Conservation (phyloP, 495 filamentous ascomycete genomes). For the Filosporella fistucella region DNA sequence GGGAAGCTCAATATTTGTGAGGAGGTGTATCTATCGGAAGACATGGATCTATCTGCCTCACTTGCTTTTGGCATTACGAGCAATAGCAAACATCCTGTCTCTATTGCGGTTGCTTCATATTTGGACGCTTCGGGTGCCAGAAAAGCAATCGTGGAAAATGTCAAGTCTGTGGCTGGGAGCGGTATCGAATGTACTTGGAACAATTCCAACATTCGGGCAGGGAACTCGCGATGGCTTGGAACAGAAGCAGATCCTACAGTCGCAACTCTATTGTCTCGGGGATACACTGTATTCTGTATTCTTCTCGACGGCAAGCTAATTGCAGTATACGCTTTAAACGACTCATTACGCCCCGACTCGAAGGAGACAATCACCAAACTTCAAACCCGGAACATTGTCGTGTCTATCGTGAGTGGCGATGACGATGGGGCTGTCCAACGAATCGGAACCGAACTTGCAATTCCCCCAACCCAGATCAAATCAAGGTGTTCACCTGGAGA, state of each 20-base stretch:
- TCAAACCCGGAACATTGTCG: slow-evolving; percentile 45
- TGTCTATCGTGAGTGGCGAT: slow-evolving; percentile 70
- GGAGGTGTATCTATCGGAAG: slow-evolving; percentile 21
- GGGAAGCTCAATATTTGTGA: slow-evolving; percentile 49
- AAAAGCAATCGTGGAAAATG: not conserved
- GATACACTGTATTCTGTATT: slow-evolving; percentile 60
- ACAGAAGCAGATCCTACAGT: slow-evolving; percentile 33
- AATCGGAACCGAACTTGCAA: slow-evolving; percentile 47
- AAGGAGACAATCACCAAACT: slow-evolving; percentile 42
- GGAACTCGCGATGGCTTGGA: slow-evolving; percentile 49
- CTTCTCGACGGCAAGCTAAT: slow-evolving; percentile 42
- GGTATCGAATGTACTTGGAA: not conserved
- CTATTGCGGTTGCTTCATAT: not conserved
- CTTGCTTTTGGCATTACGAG: slow-evolving; percentile 36
- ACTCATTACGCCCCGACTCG: slow-evolving; percentile 56
- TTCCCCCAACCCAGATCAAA: slow-evolving; percentile 40
- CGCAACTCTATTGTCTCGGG: slow-evolving; percentile 23
- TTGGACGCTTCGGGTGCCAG: not conserved
- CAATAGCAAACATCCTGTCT: slow-evolving; percentile 3
- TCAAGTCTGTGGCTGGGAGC: not conserved
- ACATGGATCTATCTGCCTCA: not conserved
- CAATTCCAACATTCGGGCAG: not conserved
- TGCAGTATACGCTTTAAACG: slow-evolving; percentile 57
- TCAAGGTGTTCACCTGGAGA: slow-evolving; percentile 54
- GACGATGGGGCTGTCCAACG: slow-evolving; percentile 54